Evolutionary conservation across 208 protist genomes (phyloP).

Genomic region (Strigomonas galati): DNA sequence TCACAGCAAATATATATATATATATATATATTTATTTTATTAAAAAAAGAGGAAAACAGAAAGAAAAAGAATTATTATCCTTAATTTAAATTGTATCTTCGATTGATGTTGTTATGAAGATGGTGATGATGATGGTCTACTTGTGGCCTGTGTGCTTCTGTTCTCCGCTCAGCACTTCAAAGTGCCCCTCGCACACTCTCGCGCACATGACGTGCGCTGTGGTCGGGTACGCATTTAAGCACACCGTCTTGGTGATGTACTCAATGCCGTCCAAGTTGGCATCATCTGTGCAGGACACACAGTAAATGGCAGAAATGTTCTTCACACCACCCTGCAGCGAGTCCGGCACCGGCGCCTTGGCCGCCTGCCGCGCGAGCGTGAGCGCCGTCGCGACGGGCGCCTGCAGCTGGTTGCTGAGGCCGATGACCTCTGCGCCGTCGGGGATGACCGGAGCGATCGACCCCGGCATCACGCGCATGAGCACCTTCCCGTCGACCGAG

Average conservation of each 20-base stretch:
- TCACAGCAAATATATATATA: constrained; percentile 6
- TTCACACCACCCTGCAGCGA: constrained; percentile 81
- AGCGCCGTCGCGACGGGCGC: constrained; percentile 18
- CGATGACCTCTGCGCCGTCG: constrained; percentile 68
- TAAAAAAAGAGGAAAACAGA: constrained; percentile 6
- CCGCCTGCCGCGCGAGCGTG: constrained; percentile 24
- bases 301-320: constrained; percentile 71
- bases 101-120: neutral
- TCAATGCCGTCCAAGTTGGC: constrained; percentile 67
- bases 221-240: constrained; percentile 72
- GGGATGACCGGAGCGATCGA: constrained; percentile 85
- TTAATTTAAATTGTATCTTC: constrained; percentile 13
- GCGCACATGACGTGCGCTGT: constrained; percentile 77
- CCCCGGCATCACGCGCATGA: constrained; percentile 75
- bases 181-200: constrained; percentile 71
- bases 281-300: constrained; percentile 84
- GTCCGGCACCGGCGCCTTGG: constrained; percentile 53
- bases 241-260: constrained; percentile 71
- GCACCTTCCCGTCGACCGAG: constrained; percentile 57
- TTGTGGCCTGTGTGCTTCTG: neutral
- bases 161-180: neutral
- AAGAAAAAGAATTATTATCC: constrained; percentile 24
- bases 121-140: too few relatives aligned
- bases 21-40: constrained; percentile 10
- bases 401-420: constrained; percentile 59